These are phyloP conservation scores for Vicia faba DNA, from an alignment of 306 rosid genomes.

Conservation along the genomic window DNA sequence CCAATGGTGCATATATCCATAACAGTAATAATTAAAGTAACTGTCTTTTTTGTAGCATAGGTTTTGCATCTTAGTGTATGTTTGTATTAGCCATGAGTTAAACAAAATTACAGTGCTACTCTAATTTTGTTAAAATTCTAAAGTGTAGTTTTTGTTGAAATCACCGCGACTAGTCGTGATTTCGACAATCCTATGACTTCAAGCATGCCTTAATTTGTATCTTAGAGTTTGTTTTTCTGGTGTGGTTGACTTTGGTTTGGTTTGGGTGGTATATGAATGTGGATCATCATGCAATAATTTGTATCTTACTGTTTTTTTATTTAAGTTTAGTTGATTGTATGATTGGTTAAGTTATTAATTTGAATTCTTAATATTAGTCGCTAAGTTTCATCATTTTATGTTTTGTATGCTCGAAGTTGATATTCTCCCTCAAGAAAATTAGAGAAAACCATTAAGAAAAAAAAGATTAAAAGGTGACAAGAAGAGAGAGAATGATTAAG, in stretches of 20 bases:
- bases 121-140: not conserved
- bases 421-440: too few relatives aligned
- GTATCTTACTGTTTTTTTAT: not conserved
- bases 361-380: conserved; percentile 28
- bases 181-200: not conserved
- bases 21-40: conserved; percentile 13
- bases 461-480: too few relatives aligned
- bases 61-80: not conserved
- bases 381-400: conserved; percentile 30
- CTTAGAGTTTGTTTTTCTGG: conserved; percentile 40
- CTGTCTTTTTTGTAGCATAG: conserved; percentile 34
- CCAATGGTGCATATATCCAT: conserved; percentile 81
- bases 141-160: not conserved
- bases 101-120: not conserved
- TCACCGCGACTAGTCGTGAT: not conserved
- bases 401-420: too few relatives aligned
- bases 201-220: conserved; percentile 12
- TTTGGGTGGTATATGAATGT: conserved; percentile 56
- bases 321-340: conserved; percentile 56
- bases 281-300: conserved; percentile 21
- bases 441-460: too few relatives aligned
- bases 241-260: conserved; percentile 35
- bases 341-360: conserved; percentile 43
- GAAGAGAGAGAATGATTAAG: too few relatives aligned
- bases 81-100: not conserved